A percentile compares a stretch with the other conserved stretches of the same genome.
Evolutionary conservation across 2,329 filamentous ascomycete genomes (phyloP).

Genomic region (Stachybotrys echinatus): DNA sequence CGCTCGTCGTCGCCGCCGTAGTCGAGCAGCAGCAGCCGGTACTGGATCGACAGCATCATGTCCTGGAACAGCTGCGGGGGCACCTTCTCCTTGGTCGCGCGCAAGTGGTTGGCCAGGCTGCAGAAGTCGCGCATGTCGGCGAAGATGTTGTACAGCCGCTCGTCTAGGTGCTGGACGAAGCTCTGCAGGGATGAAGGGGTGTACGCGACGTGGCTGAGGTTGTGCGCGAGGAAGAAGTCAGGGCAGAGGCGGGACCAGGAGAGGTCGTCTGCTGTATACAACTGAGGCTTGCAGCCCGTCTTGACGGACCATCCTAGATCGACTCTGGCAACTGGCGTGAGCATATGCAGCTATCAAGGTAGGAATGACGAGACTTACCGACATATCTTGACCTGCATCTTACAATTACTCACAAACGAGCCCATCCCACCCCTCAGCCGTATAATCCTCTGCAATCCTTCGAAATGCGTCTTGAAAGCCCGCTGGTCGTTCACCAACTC

Average conservation of each 20-base stretch:
- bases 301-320: conserved; percentile 20
- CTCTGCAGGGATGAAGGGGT: conserved; percentile 4
- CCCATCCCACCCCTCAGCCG: conserved; percentile 18
- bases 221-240: neutral
- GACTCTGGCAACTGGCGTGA: conserved; percentile 9
- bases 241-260: conserved; percentile 12
- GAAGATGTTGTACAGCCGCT: conserved; percentile 17
- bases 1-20: conserved; percentile 5
- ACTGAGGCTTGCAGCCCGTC: conserved; percentile 15
- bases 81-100: conserved; percentile 14
- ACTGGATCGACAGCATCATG: conserved; percentile 23
- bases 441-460: conserved; percentile 17
- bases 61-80: conserved; percentile 19
- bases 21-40: conserved; percentile 18
- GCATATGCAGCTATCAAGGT: neutral
- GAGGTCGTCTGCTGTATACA: conserved; percentile 9
- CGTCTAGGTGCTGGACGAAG: conserved; percentile 12
- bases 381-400: conserved; percentile 21
- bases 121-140: conserved; percentile 24
- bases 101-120: conserved; percentile 14
- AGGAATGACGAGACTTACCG: conserved; percentile 11
- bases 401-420: conserved; percentile 14
- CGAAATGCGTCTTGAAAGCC: conserved; percentile 14
- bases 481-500: conserved; percentile 11
- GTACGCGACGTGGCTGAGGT: neutral